These are phyloP conservation scores for Mycena indigotica DNA, from an alignment of 768 basidiomycete genomes.

Conservation along the genomic window DNA sequence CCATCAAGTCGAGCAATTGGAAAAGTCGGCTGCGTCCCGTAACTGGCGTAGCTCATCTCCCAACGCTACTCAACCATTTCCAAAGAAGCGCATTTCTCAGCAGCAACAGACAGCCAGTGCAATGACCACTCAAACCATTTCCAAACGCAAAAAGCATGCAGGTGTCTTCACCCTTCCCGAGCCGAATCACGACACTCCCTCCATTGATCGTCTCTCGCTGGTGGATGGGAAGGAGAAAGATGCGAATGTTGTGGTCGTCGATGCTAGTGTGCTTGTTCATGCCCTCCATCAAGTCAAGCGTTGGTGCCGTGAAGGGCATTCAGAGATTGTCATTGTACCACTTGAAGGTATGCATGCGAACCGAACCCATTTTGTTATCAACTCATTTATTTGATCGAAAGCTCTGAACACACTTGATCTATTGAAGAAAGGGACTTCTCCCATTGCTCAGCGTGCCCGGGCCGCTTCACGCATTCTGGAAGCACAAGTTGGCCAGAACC, in stretches of 20 bases:
- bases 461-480: conserved; percentile 88
- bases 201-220: conserved; percentile 16
- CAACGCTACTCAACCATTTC: background rate
- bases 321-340: conserved; percentile 81
- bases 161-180: conserved; percentile 9
- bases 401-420: conserved; percentile 90
- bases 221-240: conserved; percentile 50
- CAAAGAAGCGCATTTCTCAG: conserved; percentile 38
- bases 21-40: conserved; percentile 64
- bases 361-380: too few species aligned
- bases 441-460: conserved; percentile 80
- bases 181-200: conserved; percentile 19
- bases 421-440: conserved; percentile 85
- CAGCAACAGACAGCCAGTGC: conserved; percentile 32
- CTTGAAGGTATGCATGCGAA: conserved; percentile 82
- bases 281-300: conserved; percentile 77
- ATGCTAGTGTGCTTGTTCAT: conserved; percentile 81
- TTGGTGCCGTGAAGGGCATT: conserved; percentile 76
- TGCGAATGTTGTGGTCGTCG: conserved; percentile 75
- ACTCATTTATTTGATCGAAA: too few species aligned
- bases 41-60: conserved; percentile 58
- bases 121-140: background rate
- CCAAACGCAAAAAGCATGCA: conserved; percentile 25
- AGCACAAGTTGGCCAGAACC: conserved; percentile 80
- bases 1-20: conserved; percentile 87